Conservation (phyloP, 352 stramenopile species). For the Phytopythium ostracodes region DNA sequence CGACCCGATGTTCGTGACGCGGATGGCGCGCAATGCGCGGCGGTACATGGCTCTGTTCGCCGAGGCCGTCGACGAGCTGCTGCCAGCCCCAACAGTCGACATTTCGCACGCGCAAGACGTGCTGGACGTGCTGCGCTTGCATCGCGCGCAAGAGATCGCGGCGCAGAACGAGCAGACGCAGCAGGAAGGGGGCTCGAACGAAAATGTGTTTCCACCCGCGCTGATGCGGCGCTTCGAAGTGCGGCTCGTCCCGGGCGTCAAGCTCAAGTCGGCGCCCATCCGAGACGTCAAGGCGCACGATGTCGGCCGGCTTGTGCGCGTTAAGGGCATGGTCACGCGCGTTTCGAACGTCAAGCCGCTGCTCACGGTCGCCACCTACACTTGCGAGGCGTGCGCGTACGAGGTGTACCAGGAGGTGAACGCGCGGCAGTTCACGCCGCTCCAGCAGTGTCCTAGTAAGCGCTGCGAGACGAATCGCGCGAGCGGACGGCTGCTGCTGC, state of each 20-base stretch:
- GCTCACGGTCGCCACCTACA: conserved; percentile 97
- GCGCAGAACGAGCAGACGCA: conserved; percentile 48
- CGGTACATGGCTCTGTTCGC: conserved; percentile 88
- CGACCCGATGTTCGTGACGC: conserved; percentile 78
- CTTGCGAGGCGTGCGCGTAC: conserved; percentile 93
- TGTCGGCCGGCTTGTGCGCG: conserved; percentile 94
- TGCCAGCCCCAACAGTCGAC: conserved; percentile 76
- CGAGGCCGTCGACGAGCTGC: conserved; percentile 84
- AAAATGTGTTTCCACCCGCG: conserved; percentile 87
- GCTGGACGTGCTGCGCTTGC: conserved; percentile 74
- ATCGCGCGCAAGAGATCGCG: conserved; percentile 69
- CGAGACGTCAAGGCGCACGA: conserved; percentile 93
- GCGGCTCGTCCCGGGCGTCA: conserved; percentile 74
- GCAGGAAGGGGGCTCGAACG: conserved; percentile 16
- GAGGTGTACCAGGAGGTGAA: conserved; percentile 98
- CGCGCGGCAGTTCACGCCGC: conserved; percentile 92
- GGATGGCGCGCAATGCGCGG: conserved; percentile 82
- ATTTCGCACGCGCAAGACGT: conserved; percentile 82
- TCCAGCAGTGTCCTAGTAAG: conserved; percentile 88
- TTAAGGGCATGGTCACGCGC: conserved; percentile 98
- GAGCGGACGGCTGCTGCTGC: conserved; percentile 86
- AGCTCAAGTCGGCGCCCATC: conserved; percentile 88
- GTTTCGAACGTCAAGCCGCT: conserved; percentile 98
- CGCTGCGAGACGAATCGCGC: conserved; percentile 83
- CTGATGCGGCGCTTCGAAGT: conserved; percentile 92